These are phyloP conservation scores for Begonia loranthoides DNA, from an alignment of 306 rosid species.

Conservation along the genomic window DNA sequence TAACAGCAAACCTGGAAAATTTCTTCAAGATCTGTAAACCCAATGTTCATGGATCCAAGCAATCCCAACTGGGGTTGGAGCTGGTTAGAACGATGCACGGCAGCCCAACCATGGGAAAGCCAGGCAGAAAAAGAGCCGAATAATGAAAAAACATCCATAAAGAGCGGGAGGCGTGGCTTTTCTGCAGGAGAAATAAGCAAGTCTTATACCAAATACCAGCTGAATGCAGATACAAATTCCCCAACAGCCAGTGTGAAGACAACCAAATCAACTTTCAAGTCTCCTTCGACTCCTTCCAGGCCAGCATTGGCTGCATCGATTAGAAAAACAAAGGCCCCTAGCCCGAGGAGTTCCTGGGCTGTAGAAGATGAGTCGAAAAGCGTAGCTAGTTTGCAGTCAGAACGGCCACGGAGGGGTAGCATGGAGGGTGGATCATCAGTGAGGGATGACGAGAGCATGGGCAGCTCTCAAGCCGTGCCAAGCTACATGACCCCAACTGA, in stretches of 20 bases:
- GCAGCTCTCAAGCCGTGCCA: constrained; percentile 39
- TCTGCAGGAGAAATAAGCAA: constrained; percentile 79
- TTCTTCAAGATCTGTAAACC: constrained; percentile 50
- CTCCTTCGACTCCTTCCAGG: constrained; percentile 61
- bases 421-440: constrained; percentile 46
- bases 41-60: constrained; percentile 91
- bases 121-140: constrained; percentile 45
- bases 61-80: constrained; percentile 99
- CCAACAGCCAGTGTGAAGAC: constrained; percentile 66
- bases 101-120: constrained; percentile 66
- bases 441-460: constrained; percentile 47
- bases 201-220: constrained; percentile 78
- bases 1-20: constrained; percentile 76
- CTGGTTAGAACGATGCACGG: constrained; percentile 98
- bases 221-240: constrained; percentile 65
- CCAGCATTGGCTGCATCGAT: constrained; percentile 26
- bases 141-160: constrained; percentile 46
- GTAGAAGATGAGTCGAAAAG: constrained; percentile 65
- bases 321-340: constrained; percentile 43
- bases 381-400: constrained; percentile 52
- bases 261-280: constrained; percentile 34
- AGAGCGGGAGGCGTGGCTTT: constrained; percentile 34
- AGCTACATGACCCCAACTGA: constrained; percentile 36
- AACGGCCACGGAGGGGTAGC: constrained; percentile 66
- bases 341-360: constrained; percentile 44